Conservation (phyloP, 2,329 filamentous ascomycete species). For the Apiospora phragmitis region DNA sequence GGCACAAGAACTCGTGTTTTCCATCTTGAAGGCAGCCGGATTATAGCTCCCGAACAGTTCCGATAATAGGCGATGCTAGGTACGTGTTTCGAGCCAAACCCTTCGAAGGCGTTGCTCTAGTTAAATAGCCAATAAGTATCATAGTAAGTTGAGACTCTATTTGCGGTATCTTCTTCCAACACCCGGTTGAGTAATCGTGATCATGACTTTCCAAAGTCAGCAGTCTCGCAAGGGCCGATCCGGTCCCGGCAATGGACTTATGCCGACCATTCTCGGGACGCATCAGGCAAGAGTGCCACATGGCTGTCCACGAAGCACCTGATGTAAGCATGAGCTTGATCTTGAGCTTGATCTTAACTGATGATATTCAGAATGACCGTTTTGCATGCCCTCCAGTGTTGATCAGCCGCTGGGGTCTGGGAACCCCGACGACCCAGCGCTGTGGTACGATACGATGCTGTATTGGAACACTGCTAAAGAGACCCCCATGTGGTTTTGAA, state of each 20-base stretch:
- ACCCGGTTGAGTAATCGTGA: background rate
- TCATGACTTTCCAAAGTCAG: too few relatives aligned
- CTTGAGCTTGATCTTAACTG: background rate
- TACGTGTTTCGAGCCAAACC: background rate
- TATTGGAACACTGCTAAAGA: background rate
- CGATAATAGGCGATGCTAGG: too few relatives aligned
- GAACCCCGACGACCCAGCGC: background rate
- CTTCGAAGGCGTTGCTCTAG: background rate
- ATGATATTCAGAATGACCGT: background rate
- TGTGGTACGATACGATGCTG: background rate
- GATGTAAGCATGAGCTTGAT: background rate
- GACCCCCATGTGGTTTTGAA: background rate
- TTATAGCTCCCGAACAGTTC: too few relatives aligned
- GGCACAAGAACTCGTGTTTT: background rate
- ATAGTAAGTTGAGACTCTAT: background rate
- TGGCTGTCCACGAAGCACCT: background rate
- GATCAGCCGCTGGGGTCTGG: too few relatives aligned
- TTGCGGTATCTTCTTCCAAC: background rate
- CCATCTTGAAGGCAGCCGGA: background rate
- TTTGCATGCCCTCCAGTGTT: too few relatives aligned
- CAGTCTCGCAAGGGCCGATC: too few relatives aligned
- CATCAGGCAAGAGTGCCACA: background rate
- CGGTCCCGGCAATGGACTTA: too few relatives aligned
- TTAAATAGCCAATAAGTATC: background rate
- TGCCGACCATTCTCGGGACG: too few relatives aligned